Evolutionary conservation across 1,284 basidiomycete species (phyloP).

Genomic region (Pseudozyma thailandica): DNA sequence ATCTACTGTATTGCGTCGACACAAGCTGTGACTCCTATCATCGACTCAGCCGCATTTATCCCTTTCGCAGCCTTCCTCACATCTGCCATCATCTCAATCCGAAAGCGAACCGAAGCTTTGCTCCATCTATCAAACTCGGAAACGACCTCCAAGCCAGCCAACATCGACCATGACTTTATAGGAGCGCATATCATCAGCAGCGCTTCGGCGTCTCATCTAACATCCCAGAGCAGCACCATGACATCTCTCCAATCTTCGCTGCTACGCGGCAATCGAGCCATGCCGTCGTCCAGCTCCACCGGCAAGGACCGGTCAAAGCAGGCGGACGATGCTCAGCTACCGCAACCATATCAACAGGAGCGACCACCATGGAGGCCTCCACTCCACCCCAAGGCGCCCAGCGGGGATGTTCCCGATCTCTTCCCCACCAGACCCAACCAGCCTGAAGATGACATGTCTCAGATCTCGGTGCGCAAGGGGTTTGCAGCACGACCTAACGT

Average conservation of each 20-base stretch:
- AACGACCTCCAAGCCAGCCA: too few relatives aligned
- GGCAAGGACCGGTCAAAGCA: conserved; percentile 12
- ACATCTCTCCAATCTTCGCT: conserved; percentile 21
- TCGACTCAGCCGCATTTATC: too few relatives aligned
- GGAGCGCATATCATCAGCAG: too few relatives aligned
- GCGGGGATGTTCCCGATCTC: conserved; percentile 74
- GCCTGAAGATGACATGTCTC: conserved; percentile 84
- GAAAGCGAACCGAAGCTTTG: too few relatives aligned
- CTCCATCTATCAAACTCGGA: too few relatives aligned
- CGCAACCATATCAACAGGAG: conserved; percentile 46
- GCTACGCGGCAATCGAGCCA: conserved; percentile 12
- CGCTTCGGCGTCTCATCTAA: neutral
- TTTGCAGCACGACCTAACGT: conserved; percentile 72
- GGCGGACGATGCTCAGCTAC: conserved; percentile 26
- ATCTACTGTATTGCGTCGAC: too few relatives aligned
- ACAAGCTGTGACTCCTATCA: too few relatives aligned
- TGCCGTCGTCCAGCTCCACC: conserved; percentile 1
- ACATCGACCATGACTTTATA: too few relatives aligned
- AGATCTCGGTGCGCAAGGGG: conserved; percentile 81
- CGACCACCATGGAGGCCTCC: conserved; percentile 60
- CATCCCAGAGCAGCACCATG: neutral
- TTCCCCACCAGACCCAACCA: conserved; percentile 84
- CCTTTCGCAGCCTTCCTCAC: too few relatives aligned
- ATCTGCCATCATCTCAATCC: too few relatives aligned
- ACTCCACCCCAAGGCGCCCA: conserved; percentile 45